Percentiles rank a stretch among this genome's conserved stretches.
Conservation (phyloP, 768 basidiomycete species). For the Austroboletus eburneus region DNA sequence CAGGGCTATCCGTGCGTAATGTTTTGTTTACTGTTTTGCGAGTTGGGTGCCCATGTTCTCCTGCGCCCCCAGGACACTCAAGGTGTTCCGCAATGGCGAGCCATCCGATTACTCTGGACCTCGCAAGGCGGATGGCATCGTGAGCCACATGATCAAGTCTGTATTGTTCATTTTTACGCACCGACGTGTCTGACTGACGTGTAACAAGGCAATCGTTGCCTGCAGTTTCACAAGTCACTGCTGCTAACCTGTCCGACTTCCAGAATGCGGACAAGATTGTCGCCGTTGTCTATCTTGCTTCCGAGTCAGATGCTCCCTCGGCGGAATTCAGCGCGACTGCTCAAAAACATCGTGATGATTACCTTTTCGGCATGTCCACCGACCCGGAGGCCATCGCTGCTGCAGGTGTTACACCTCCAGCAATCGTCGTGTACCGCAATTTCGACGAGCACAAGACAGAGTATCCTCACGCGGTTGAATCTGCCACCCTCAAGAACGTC, state of each 20-base stretch:
- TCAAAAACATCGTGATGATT: constrained; percentile 86
- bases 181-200: constrained; percentile 2
- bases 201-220: constrained; percentile 79
- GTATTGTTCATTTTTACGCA: constrained; percentile 19
- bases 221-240: constrained; percentile 80
- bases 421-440: constrained; percentile 85
- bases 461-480: constrained; percentile 59
- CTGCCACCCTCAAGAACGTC: constrained; percentile 56
- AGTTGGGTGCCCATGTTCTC: neutral
- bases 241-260: constrained; percentile 79
- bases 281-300: constrained; percentile 75
- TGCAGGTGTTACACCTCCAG: constrained; percentile 74
- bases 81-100: constrained; percentile 86
- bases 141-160: constrained; percentile 95
- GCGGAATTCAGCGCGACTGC: constrained; percentile 77
- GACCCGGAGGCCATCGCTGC: constrained; percentile 65
- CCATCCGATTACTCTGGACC: constrained; percentile 81
- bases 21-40: neutral
- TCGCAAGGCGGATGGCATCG: constrained; percentile 91
- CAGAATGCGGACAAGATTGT: constrained; percentile 87
- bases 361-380: constrained; percentile 83
- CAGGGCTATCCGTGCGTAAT: constrained; percentile 87
- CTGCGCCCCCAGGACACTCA: constrained; percentile 54
- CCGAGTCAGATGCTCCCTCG: constrained; percentile 65
- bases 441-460: constrained; percentile 81